A percentile compares a stretch with the other conserved stretches of the same genome.
These are phyloP conservation scores for Xylaria sp. DNA, from an alignment of 495 filamentous ascomycete genomes.

Conservation along the genomic window DNA sequence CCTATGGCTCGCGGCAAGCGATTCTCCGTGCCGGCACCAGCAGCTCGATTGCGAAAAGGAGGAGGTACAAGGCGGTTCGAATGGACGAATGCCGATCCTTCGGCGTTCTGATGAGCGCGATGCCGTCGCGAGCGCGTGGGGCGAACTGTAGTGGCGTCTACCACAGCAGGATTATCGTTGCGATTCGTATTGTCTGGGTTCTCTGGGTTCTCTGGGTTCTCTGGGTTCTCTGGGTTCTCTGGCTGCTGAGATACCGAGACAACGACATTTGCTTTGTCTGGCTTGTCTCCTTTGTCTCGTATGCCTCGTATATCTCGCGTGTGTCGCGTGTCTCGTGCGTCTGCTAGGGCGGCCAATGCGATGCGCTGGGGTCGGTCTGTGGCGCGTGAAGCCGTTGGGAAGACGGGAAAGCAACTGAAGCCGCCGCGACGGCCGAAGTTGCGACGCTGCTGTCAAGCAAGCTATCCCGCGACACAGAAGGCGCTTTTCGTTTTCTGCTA, in stretches of 20 bases:
- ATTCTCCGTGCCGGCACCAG: constrained; percentile 31
- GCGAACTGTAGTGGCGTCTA: neutral
- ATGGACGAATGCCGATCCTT: constrained; percentile 30
- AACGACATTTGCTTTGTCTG: neutral
- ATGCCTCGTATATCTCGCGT: neutral
- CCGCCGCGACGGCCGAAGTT: constrained; percentile 50
- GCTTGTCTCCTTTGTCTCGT: constrained; percentile 3
- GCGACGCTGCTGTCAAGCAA: constrained; percentile 3
- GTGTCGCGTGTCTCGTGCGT: neutral
- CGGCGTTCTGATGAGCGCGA: neutral
- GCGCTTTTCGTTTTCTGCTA: neutral
- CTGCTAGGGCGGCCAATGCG: constrained; percentile 47
- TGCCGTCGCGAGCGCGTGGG: constrained; percentile 16
- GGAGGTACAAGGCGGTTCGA: constrained; percentile 47
- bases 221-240: constrained; percentile 1
- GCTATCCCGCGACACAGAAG: neutral
- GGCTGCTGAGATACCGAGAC: neutral
- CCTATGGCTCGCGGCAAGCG: constrained; percentile 46
- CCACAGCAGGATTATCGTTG: constrained; percentile 5
- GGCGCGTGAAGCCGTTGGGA: constrained; percentile 57
- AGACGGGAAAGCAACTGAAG: constrained; percentile 38
- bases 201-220: too few relatives aligned
- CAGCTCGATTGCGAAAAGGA: constrained; percentile 53
- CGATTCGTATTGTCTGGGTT: neutral
- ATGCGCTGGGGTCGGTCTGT: constrained; percentile 40